Conservation (phyloP, 2,329 filamentous ascomycete genomes). For the Beauveria medogensis region DNA sequence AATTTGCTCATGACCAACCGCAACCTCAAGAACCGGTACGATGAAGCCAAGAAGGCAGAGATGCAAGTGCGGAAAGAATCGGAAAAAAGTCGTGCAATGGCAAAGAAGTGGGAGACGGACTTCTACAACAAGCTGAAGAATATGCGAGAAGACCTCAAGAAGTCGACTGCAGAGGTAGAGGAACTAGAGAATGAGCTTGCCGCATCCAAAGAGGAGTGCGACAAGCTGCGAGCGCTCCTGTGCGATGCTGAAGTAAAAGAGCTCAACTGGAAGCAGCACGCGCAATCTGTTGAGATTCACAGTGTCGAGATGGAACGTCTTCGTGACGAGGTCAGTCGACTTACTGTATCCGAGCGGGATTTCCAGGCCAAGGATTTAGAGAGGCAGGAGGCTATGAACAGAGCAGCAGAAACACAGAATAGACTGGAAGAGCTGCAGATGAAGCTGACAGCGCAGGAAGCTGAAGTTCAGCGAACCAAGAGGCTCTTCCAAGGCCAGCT, state of each 20-base stretch:
- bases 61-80: slow-evolving; percentile 64
- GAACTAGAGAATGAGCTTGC: slow-evolving; percentile 50
- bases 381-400: slow-evolving; percentile 47
- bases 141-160: slow-evolving; percentile 63
- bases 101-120: slow-evolving; percentile 72
- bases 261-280: slow-evolving; percentile 52
- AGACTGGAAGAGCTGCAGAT: slow-evolving; percentile 51
- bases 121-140: slow-evolving; percentile 57
- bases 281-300: slow-evolving; percentile 54
- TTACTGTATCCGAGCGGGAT: slow-evolving; percentile 54
- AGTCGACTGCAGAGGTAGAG: slow-evolving; percentile 50
- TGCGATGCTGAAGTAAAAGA: slow-evolving; percentile 63
- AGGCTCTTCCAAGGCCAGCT: slow-evolving; percentile 42
- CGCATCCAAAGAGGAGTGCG: slow-evolving; percentile 49
- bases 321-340: slow-evolving; percentile 48
- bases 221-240: slow-evolving; percentile 57
- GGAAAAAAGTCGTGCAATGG: slow-evolving; percentile 61
- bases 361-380: slow-evolving; percentile 57
- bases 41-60: slow-evolving; percentile 64
- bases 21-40: slow-evolving; percentile 61
- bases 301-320: slow-evolving; percentile 53
- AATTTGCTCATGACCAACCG: slow-evolving; percentile 72
- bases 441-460: slow-evolving; percentile 44
- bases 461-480: slow-evolving; percentile 36
- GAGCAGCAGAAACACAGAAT: slow-evolving; percentile 49